These are phyloP conservation scores for Colletotrichum gloeosporioides DNA, from an alignment of 2,329 filamentous ascomycete species.

Conservation along the genomic window DNA sequence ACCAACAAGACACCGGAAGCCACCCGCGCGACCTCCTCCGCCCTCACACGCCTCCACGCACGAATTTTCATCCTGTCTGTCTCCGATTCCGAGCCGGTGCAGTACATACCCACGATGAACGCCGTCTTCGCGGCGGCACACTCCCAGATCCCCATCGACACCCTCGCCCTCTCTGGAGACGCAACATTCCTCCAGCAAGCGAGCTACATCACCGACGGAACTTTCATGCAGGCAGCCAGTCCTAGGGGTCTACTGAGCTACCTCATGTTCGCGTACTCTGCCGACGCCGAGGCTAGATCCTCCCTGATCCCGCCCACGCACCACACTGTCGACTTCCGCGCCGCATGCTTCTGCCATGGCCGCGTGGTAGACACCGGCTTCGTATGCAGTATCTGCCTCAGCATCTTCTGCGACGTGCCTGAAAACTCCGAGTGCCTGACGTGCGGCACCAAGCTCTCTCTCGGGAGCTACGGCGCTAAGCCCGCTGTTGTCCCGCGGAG, in stretches of 20 bases:
- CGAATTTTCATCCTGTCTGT: conserved; percentile 92
- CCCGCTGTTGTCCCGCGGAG: conserved; percentile 76
- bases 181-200: conserved; percentile 96
- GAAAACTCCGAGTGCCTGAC: conserved; percentile 76
- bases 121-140: conserved; percentile 94
- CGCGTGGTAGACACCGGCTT: conserved; percentile 90
- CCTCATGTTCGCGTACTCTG: conserved; percentile 92
- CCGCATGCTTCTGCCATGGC: conserved; percentile 97
- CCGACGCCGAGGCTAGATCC: conserved; percentile 60
- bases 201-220: conserved; percentile 64
- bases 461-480: conserved; percentile 77
- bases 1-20: conserved; percentile 51
- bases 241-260: conserved; percentile 84
- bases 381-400: conserved; percentile 95
- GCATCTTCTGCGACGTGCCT: conserved; percentile 81
- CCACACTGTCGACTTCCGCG: conserved; percentile 91
- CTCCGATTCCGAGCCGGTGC: conserved; percentile 81
- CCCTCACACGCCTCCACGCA: conserved; percentile 65
- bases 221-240: conserved; percentile 56
- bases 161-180: conserved; percentile 82
- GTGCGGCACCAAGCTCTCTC: conserved; percentile 78
- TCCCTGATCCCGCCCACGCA: conserved; percentile 80
- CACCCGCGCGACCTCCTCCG: conserved; percentile 35
- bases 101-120: conserved; percentile 99
- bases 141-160: conserved; percentile 88